Evolutionary conservation across 176 grass and related monocot genomes (phyloP).

Genomic region (Pontederia crassipes): DNA sequence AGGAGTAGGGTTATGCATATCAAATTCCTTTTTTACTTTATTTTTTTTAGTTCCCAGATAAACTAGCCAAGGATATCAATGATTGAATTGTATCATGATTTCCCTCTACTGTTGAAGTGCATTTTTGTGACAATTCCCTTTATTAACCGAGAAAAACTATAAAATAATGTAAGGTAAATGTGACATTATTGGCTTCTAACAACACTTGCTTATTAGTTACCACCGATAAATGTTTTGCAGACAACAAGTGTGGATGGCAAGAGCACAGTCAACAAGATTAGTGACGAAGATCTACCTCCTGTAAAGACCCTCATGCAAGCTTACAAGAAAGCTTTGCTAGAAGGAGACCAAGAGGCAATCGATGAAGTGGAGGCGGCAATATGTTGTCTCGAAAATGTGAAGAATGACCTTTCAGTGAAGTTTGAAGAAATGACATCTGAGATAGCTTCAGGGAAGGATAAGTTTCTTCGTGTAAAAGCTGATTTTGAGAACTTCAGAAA

Average conservation of each 20-base stretch:
- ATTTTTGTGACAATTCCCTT: too few species aligned
- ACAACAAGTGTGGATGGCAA: conserved; percentile 19
- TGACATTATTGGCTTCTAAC: neutral
- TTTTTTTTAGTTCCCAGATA: too few species aligned
- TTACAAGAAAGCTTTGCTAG: conserved; percentile 75
- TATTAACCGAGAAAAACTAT: neutral
- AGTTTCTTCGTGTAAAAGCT: conserved; percentile 69
- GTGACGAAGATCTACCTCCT: conserved; percentile 41
- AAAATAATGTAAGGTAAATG: neutral
- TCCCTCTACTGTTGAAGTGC: too few species aligned
- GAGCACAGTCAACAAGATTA: conserved; percentile 14
- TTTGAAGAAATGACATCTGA: conserved; percentile 46
- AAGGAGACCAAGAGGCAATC: conserved; percentile 40
- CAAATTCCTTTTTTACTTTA: too few species aligned
- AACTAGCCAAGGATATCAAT: too few species aligned
- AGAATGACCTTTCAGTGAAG: conserved; percentile 48
- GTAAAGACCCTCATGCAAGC: conserved; percentile 61
- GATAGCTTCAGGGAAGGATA: conserved; percentile 52
- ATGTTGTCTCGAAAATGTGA: conserved; percentile 63
- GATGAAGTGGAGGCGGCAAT: conserved; percentile 66
- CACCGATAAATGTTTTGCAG: conserved; percentile 19
- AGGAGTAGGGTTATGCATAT: too few species aligned
- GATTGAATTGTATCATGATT: too few species aligned
- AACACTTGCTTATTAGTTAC: conserved; percentile 2
- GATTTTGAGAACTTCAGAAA: conserved; percentile 98